Base-by-base conservation (phyloP, 1,284 basidiomycete species). In the Ustilago sp. region DNA sequence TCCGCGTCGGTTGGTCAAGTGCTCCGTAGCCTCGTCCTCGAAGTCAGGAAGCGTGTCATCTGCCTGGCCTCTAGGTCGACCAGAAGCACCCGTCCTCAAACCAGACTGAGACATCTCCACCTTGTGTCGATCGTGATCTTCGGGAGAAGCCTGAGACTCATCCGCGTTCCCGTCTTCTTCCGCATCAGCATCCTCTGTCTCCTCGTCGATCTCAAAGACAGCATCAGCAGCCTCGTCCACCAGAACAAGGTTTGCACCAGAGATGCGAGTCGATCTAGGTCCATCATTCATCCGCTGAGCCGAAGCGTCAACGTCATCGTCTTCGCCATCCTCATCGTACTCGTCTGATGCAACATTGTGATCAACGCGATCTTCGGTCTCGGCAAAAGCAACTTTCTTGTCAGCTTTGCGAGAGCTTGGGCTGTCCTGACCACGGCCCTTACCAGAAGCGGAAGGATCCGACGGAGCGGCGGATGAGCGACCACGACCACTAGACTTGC, bases 321-420 rank as follows among this genome's bases (percentile, higher is more conserved):
- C 67, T 6, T 80, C 76, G 31, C 38, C 71, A 2, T 73, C 66
- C 7, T 77, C 75, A 35, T 79, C 77, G 34, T 70, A 64, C 11
- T 74, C 68, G 36, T 63, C 60, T 28, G 47, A 61, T 23, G 52
- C 60, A 13, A 62, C 48, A 19, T 35, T 57, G 35, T 78, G 64
- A 31, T 78, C 75, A 45, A 71, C 75, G n/a, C 68, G 64, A 9
- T 76, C 77, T 43, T 82, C 78, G 3, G 76, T 77, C 63, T 79
- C 75, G 1, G 80, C 81, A 50, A 82, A 82, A n/a, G 79, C 79
- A n/a, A 82, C 81, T 51, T 82, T 82, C 66, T 81, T 81, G 58
- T 80, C 79, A 36, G 60, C 48, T 52, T 65, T 70, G 56, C 59
- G 63, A 3, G 65, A 61, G 19, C 51, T 68, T 0, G 63, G 73